Evolutionary conservation across 2,329 filamentous ascomycete species (phyloP), one percentile per base, ranked within the genome.

Genomic region (Trichoderma atroviride): DNA sequence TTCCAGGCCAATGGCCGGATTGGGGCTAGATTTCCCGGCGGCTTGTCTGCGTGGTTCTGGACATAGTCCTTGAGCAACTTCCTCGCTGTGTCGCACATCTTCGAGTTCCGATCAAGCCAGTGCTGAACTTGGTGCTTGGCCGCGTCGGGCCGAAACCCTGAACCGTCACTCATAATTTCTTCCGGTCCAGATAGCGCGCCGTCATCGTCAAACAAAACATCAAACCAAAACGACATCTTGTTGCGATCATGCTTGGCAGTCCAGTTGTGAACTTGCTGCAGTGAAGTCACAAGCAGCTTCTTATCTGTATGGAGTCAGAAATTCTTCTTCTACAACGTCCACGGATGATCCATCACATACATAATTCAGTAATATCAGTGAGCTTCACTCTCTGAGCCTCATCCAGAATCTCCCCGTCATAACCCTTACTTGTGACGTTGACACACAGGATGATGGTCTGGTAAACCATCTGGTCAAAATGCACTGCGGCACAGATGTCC

Each of bases 251-350:
- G 89, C 71, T 89, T 89, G 68, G 88, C 88, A 0, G 88, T 89
- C 88, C 89, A 90, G 76, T 91, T 91, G 73, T 91, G 88, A 2
- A 88, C 86, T 76, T 91, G 88, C 74, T 91, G 89, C 14, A 91
- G 78, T 2, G 87, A 87, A 0, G 88, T 90, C 2, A 91, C 88
- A 2, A 91, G 81, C 1, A 91, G 80, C 74, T 90, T 90, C 73
- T 91, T 91, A 77, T 88, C 88, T 90, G 66, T 6, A n/a, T 16
- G 22, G 6, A 16, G 52, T 67, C 40, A 67, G 55, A 24, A 9
- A 5, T 2, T 27, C 16, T 37, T 27, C 24, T 37, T 27, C 33
- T 29, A 29, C 55, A 2, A 4, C 0, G 6, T 13, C 3, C 5
- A 43, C 24, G 10, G n/a, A 22, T 19, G 7, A 24, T 10, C 19